Percentiles rank a stretch among this genome's conserved stretches.
Conservation (phyloP, 225 moss, liverwort and hornwort genomes). For the Sphagnum contortum region DNA sequence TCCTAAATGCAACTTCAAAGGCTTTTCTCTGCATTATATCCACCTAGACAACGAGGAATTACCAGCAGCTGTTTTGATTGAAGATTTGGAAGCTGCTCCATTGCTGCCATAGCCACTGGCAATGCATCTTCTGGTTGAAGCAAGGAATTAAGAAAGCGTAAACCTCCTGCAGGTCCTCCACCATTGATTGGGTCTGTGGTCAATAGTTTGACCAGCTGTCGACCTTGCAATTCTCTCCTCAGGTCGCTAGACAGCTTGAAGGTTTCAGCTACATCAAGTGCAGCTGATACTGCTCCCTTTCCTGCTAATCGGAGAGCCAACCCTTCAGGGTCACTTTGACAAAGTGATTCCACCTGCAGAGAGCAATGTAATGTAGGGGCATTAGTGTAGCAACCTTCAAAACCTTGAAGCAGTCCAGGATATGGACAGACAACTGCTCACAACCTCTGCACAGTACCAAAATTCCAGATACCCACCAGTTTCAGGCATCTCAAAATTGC, state of each 20-base stretch:
- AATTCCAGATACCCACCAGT: too few species aligned
- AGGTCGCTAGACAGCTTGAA: constrained; percentile 72
- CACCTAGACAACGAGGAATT: constrained; percentile 6
- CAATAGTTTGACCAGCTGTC: constrained; percentile 90
- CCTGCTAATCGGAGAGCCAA: constrained; percentile 83
- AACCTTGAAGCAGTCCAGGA: not conserved
- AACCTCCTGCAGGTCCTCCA: constrained; percentile 90
- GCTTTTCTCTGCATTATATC: not conserved
- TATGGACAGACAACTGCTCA: not conserved
- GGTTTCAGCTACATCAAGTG: constrained; percentile 89
- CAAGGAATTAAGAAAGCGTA: constrained; percentile 77
- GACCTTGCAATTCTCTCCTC: constrained; percentile 90
- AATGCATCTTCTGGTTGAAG: constrained; percentile 87
- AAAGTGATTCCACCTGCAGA: constrained; percentile 73
- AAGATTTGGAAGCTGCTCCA: constrained; percentile 90
- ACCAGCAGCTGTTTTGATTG: constrained; percentile 96
- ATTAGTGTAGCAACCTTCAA: not conserved
- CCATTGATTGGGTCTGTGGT: constrained; percentile 92
- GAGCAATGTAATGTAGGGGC: not conserved
- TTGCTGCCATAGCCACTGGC: constrained; percentile 97
- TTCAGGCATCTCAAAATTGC: too few species aligned
- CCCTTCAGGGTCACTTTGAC: constrained; percentile 93
- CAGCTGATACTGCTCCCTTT: constrained; percentile 93
- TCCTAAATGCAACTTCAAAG: not conserved
- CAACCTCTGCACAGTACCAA: too few species aligned